Conservation (phyloP, 1,284 basidiomycete species). For the Tilletiopsis washingtonensis region DNA sequence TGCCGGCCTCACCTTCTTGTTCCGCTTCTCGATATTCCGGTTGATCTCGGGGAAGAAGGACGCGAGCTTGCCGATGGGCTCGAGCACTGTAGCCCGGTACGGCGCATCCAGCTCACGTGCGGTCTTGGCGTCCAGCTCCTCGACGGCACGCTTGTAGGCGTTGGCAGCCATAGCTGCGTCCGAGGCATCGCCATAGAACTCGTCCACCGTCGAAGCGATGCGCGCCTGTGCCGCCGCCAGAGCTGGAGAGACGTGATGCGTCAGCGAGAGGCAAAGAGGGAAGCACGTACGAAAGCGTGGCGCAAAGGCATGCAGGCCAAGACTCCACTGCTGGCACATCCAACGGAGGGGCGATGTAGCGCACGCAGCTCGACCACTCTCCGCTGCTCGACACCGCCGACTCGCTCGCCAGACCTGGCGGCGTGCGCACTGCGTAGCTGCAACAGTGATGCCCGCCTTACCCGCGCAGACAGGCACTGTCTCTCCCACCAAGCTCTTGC, state of each 20-base stretch:
- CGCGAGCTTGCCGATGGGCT: constrained; percentile 86
- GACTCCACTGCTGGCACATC: too few relatives aligned
- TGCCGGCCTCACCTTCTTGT: constrained; percentile 70
- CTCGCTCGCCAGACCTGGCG: too few relatives aligned
- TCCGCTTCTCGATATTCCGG: constrained; percentile 84
- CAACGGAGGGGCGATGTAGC: too few relatives aligned
- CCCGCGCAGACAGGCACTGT: too few relatives aligned
- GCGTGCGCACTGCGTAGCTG: too few relatives aligned
- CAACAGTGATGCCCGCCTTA: too few relatives aligned
- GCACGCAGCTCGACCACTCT: too few relatives aligned
- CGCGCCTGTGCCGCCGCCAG: constrained; percentile 89
- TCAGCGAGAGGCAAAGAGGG: neutral
- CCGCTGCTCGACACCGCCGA: too few relatives aligned
- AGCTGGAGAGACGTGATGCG: constrained; percentile 48
- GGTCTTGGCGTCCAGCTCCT: constrained; percentile 82
- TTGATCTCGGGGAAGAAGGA: constrained; percentile 91
- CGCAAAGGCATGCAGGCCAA: neutral
- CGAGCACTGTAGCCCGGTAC: constrained; percentile 86
- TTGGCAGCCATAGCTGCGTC: constrained; percentile 90
- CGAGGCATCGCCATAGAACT: constrained; percentile 66
- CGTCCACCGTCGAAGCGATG: constrained; percentile 85
- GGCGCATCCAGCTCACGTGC: constrained; percentile 82
- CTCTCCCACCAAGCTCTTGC: too few relatives aligned
- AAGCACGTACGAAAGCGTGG: neutral
- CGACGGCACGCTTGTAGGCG: constrained; percentile 88